A percentile compares a stretch with the other conserved stretches of the same genome.
Evolutionary conservation across 1,284 basidiomycete species (phyloP).

Genomic region (Leccinum subrobustum): DNA sequence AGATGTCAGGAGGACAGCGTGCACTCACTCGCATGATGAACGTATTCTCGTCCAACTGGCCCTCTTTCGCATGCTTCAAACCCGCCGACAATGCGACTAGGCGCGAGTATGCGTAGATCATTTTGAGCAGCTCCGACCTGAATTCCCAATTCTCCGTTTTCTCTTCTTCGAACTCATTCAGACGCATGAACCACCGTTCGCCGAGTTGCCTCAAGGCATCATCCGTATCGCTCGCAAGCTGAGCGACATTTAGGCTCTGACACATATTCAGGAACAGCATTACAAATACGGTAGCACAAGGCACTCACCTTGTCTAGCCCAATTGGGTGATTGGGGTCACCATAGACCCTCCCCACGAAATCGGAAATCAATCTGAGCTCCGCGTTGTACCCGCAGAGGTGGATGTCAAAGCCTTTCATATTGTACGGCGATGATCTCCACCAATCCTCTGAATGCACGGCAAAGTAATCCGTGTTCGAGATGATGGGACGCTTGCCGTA

Average conservation of each 20-base stretch:
- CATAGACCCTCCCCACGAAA: slow-evolving; percentile 67
- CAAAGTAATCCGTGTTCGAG: slow-evolving; percentile 70
- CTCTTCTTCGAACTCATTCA: slow-evolving; percentile 49
- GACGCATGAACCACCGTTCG: slow-evolving; percentile 52
- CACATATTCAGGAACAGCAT: slow-evolving; percentile 8
- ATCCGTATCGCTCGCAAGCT: slow-evolving; percentile 63
- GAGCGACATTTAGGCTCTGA: slow-evolving; percentile 57
- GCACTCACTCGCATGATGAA: slow-evolving; percentile 64
- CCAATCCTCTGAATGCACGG: slow-evolving; percentile 73
- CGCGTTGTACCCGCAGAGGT: slow-evolving; percentile 70
- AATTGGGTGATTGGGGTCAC: slow-evolving; percentile 68
- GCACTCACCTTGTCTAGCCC: slow-evolving; percentile 63
- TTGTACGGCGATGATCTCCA: slow-evolving; percentile 69
- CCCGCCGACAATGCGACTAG: slow-evolving; percentile 71
- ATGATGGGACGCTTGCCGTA: slow-evolving; percentile 83
- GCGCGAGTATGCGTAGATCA: slow-evolving; percentile 69
- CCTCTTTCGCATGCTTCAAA: slow-evolving; percentile 72
- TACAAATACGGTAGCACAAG: background rate
- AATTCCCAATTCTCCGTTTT: slow-evolving; percentile 53
- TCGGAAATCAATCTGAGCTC: slow-evolving; percentile 62
- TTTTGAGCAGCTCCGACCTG: slow-evolving; percentile 59
- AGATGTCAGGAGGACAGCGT: background rate
- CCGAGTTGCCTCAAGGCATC: slow-evolving; percentile 56
- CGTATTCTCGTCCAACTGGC: slow-evolving; percentile 54
- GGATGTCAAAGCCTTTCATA: slow-evolving; percentile 71